Evolutionary conservation across 257 asterid species (phyloP).

Genomic region (Penstemon davidsonii): DNA sequence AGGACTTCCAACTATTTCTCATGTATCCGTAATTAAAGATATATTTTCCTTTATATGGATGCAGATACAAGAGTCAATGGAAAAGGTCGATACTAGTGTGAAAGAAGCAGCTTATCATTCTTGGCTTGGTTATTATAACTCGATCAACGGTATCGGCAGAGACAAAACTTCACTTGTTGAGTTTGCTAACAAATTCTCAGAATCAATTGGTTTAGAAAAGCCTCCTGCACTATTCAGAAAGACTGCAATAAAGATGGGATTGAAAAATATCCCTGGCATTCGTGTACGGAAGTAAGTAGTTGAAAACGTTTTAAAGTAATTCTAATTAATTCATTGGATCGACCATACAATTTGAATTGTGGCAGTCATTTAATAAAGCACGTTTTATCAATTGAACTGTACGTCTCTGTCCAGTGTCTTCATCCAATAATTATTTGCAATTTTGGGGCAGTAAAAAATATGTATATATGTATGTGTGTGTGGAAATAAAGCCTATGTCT

Average conservation of each 20-base stretch:
- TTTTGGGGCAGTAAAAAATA: too few relatives aligned
- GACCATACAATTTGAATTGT: too few relatives aligned
- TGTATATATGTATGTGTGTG: too few relatives aligned
- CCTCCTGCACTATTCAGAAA: slow-evolving; percentile 71
- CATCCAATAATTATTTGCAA: too few relatives aligned
- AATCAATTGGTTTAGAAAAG: slow-evolving; percentile 77
- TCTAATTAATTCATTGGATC: too few relatives aligned
- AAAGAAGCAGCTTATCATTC: slow-evolving; percentile 89
- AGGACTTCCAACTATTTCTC: too few relatives aligned
- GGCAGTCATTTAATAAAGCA: too few relatives aligned
- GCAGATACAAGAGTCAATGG: slow-evolving; percentile 66
- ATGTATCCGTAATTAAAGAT: background rate
- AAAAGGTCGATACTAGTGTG: slow-evolving; percentile 58
- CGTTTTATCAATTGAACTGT: too few relatives aligned
- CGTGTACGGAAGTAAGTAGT: slow-evolving; percentile 45
- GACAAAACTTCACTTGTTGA: slow-evolving; percentile 84
- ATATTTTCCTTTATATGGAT: slow-evolving; percentile 10
- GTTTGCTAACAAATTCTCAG: slow-evolving; percentile 71
- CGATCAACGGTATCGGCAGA: slow-evolving; percentile 61
- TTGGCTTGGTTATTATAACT: slow-evolving; percentile 93
- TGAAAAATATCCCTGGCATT: slow-evolving; percentile 79
- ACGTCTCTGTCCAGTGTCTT: too few relatives aligned
- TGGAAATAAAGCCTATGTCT: too few relatives aligned
- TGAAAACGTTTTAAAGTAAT: too few relatives aligned
- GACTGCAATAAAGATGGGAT: slow-evolving; percentile 87